Evolutionary conservation across 139 green algal genomes (phyloP).

Genomic region (Micromonas pusilla): DNA sequence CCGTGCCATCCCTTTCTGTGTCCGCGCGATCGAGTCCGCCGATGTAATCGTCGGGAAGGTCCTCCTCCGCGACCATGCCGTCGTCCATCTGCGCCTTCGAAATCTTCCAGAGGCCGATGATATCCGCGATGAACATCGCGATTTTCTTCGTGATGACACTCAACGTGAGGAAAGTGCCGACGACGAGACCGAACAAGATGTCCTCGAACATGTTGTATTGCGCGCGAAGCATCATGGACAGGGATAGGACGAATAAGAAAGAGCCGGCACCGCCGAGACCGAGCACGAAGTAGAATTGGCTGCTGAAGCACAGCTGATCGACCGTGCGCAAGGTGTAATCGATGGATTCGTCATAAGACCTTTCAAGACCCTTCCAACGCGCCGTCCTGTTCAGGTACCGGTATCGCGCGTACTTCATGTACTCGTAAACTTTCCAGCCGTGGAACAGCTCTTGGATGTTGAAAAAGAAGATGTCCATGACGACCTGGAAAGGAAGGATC

Average conservation of each 20-base stretch:
- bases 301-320: slow-evolving; percentile 29
- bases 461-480: slow-evolving; percentile 29
- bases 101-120: slow-evolving; percentile 21
- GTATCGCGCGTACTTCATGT: slow-evolving; percentile 33
- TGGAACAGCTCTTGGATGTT: slow-evolving; percentile 32
- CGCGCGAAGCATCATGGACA: slow-evolving; percentile 28
- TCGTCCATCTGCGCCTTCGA: background rate
- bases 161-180: background rate
- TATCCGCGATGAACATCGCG: background rate
- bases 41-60: slow-evolving; percentile 1
- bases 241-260: slow-evolving; percentile 19
- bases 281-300: slow-evolving; percentile 29
- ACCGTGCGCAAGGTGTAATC: background rate
- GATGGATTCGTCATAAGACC: slow-evolving; percentile 21
- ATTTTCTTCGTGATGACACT: background rate
- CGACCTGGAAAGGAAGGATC: slow-evolving; percentile 29
- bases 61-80: background rate
- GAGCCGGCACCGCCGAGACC: slow-evolving; percentile 6
- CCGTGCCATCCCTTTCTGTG: background rate
- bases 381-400: slow-evolving; percentile 20
- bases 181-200: background rate
- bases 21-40: background rate
- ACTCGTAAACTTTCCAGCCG: slow-evolving; percentile 33
- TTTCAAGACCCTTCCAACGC: slow-evolving; percentile 28
- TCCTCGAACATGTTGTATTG: slow-evolving; percentile 33